Base-by-base conservation (phyloP, 108 stramenopile species). In the Bacterosira constricta region DNA sequence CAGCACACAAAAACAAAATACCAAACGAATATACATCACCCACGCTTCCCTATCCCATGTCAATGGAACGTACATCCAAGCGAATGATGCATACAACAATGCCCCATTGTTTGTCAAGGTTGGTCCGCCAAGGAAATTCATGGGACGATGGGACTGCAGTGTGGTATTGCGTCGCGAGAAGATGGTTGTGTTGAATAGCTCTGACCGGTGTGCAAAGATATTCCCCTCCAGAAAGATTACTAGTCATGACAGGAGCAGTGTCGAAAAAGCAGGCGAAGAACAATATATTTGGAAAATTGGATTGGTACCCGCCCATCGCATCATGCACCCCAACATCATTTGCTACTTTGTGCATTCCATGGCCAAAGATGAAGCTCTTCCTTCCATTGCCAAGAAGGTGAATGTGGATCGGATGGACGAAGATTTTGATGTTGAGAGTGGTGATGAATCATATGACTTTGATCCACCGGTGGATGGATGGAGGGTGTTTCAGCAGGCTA, bases 51-150 rank as follows among this genome's bases (percentile, higher is more conserved):
- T 78, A 7, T 12, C 77, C 9, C 77, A 79, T 46, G 78, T 71
- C 27, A 79, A 79, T 27, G 78, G 78, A 34, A 79, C 78, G 10
- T 79, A 79, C 42, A 60, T 71, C 15, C 78, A 71, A 54, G 70
- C 59, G 21, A n/a, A n/a, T n/a, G 77, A 62, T 34, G 51, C 50
- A 20, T 64, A 71, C 45, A 71, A 71, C 15, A 25, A 36, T 12
- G 63, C 64, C 13, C 78, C 78, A 12, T 45, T 79, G 31, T 79
- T 66, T 35, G 78, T 79, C 7, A 52, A 55, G 13, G 70, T 60
- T 0, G 78, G 78, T 44, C 64, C 64, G 4, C 78, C 78, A 13
- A 59, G 78, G 50, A 79, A 71, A 45, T 79, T 79, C 49, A 66
- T 79, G 70, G 78, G 78, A 0, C 62, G 52, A 23, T 76, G 31